Evolutionary conservation across 352 stramenopile genomes (phyloP).

Genomic region (Globisporangium ultimum): DNA sequence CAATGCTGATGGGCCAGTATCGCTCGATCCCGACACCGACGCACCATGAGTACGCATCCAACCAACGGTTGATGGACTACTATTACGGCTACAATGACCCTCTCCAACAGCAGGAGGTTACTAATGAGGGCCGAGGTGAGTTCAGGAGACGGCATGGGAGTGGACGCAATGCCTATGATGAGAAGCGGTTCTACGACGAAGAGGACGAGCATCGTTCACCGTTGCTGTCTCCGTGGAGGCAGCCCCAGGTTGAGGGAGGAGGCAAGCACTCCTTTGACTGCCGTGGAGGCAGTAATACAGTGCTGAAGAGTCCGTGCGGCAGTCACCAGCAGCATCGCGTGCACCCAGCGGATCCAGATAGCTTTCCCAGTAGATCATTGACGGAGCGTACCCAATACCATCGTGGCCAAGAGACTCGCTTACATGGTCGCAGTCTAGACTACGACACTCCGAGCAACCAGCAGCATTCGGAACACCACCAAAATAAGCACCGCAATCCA

Average conservation of each 20-base stretch:
- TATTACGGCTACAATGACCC: conserved; percentile 14
- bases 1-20: not conserved
- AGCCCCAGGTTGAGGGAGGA: not conserved
- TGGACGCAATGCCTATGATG: conserved; percentile 1
- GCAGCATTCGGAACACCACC: not conserved
- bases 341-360: not conserved
- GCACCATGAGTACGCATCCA: not conserved
- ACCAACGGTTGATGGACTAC: conserved; percentile 1
- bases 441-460: not conserved
- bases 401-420: not conserved
- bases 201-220: not conserved
- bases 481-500: not conserved
- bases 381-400: not conserved
- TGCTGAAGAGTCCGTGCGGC: not conserved
- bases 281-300: not conserved
- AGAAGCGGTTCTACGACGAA: not conserved
- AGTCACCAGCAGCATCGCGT: not conserved
- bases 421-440: not conserved
- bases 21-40: not conserved
- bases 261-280: not conserved
- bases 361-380: not conserved
- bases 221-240: conserved; percentile 2
- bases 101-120: conserved; percentile 4
- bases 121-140: no score
- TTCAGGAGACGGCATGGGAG: no score